Evolutionary conservation across 2,329 filamentous ascomycete genomes (phyloP).

Genomic region (Stylonectria norvegica): DNA sequence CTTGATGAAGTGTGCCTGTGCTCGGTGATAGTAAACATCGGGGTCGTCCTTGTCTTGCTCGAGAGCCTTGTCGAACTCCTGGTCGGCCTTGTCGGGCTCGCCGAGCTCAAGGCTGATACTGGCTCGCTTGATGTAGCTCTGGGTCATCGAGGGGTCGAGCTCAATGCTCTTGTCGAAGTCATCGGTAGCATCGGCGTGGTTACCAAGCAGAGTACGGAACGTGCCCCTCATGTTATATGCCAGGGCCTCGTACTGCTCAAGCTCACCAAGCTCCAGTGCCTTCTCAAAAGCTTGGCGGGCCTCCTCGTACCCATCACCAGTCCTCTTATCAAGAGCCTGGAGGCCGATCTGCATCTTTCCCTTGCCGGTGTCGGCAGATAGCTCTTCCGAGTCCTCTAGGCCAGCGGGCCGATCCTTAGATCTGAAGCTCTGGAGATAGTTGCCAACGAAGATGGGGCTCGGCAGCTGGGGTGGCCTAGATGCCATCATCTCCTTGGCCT

Average conservation of each 20-base stretch:
- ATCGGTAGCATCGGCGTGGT: constrained; percentile 74
- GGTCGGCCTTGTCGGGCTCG: constrained; percentile 78
- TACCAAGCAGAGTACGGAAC: constrained; percentile 87
- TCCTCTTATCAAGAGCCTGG: constrained; percentile 77
- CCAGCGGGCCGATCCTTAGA: constrained; percentile 74
- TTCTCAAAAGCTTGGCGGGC: constrained; percentile 82
- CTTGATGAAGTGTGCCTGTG: constrained; percentile 97
- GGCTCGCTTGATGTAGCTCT: constrained; percentile 98
- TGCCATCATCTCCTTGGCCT: constrained; percentile 83
- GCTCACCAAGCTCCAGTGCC: constrained; percentile 75
- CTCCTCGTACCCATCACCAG: constrained; percentile 86
- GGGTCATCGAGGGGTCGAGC: constrained; percentile 80
- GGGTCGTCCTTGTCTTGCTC: constrained; percentile 83
- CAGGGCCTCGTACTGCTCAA: constrained; percentile 80
- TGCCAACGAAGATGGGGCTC: constrained; percentile 93
- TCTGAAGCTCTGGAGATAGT: constrained; percentile 98
- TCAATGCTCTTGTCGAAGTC: constrained; percentile 94
- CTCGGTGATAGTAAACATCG: constrained; percentile 98
- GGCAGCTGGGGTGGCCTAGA: constrained; percentile 86
- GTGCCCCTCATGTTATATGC: constrained; percentile 97
- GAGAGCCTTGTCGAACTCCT: constrained; percentile 83
- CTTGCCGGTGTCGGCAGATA: constrained; percentile 74
- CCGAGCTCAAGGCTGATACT: constrained; percentile 96
- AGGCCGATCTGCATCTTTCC: constrained; percentile 84
- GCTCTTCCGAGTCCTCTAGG: constrained; percentile 75